These are phyloP conservation scores for Jimgerdemannia flammicorona DNA, from an alignment of 192 early-diverging fungal genomes.

Conservation along the genomic window DNA sequence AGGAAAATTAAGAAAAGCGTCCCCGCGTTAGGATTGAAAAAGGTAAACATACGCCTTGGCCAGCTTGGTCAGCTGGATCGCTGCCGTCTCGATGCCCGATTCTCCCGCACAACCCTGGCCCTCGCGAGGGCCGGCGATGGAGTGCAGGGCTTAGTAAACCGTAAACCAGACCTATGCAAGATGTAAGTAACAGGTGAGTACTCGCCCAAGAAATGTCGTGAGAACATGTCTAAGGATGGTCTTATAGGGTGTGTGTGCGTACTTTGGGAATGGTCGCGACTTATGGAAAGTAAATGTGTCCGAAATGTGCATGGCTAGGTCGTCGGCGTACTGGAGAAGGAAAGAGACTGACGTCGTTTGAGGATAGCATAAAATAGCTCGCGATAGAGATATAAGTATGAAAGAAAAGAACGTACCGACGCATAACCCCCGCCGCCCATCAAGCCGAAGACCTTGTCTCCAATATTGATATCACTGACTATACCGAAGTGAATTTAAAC, in stretches of 20 bases:
- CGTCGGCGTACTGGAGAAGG: slow-evolving; percentile 59
- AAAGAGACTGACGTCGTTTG: too few species aligned
- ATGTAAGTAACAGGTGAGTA: too few species aligned
- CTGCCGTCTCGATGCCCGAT: slow-evolving; percentile 68
- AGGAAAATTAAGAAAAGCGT: not conserved
- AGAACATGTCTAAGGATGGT: too few species aligned
- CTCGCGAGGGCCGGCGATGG: slow-evolving; percentile 47
- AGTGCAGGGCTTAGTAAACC: slow-evolving; percentile 67
- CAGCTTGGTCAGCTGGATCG: slow-evolving; percentile 75
- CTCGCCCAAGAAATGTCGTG: too few species aligned
- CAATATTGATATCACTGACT: slow-evolving; percentile 48
- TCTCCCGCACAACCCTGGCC: slow-evolving; percentile 71
- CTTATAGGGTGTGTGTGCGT: too few species aligned
- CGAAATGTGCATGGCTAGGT: slow-evolving; percentile 55
- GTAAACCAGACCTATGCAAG: slow-evolving; percentile 64
- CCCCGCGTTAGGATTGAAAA: too few species aligned
- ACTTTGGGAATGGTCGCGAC: slow-evolving; percentile 74
- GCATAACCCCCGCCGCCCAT: slow-evolving; percentile 76
- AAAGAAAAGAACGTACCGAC: slow-evolving; percentile 34
- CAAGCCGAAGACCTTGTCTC: slow-evolving; percentile 72
- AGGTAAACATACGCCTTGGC: slow-evolving; percentile 39
- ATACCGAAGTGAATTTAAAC: not conserved
- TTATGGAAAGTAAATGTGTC: slow-evolving; percentile 43
- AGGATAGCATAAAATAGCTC: not conserved
- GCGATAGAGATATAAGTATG: not conserved